Percentiles rank a stretch among this genome's conserved stretches.
Conservation (phyloP, 768 basidiomycete species). For the Phylloporus scabripes region DNA sequence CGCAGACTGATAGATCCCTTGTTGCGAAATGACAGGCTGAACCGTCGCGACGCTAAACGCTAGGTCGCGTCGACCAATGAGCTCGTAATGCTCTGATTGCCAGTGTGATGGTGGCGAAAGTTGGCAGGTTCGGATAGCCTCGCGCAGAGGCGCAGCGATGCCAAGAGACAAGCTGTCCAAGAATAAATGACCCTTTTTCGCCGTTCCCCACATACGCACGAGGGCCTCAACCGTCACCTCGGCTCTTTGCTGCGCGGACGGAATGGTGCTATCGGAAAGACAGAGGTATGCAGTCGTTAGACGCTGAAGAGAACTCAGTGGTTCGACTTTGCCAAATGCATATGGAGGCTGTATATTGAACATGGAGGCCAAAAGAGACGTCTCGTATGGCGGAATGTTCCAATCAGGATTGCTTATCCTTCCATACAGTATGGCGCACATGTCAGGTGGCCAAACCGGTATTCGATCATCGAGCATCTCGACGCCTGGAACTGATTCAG, state of each 20-base stretch:
- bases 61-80: constrained; percentile 29
- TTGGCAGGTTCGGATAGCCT: constrained; percentile 83
- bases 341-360: constrained; percentile 49
- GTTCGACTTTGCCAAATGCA: constrained; percentile 59
- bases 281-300: constrained; percentile 54
- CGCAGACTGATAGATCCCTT: constrained; percentile 27
- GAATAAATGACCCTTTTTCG: constrained; percentile 42
- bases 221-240: constrained; percentile 57
- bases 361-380: constrained; percentile 44
- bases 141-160: constrained; percentile 71
- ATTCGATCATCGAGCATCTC: constrained; percentile 61
- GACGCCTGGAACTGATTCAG: constrained; percentile 31
- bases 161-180: constrained; percentile 61
- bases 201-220: constrained; percentile 37
- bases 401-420: constrained; percentile 61
- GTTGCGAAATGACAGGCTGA: constrained; percentile 27
- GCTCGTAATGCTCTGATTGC: constrained; percentile 41
- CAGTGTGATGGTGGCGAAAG: constrained; percentile 69
- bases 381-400: constrained; percentile 45
- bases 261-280: constrained; percentile 48
- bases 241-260: constrained; percentile 57
- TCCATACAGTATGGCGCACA: constrained; percentile 58
- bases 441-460: constrained; percentile 74
- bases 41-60: constrained; percentile 30
- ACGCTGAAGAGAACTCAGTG: constrained; percentile 47